These are phyloP conservation scores for Penicillium diatomitis DNA, from an alignment of 495 filamentous ascomycete genomes.

Conservation along the genomic window DNA sequence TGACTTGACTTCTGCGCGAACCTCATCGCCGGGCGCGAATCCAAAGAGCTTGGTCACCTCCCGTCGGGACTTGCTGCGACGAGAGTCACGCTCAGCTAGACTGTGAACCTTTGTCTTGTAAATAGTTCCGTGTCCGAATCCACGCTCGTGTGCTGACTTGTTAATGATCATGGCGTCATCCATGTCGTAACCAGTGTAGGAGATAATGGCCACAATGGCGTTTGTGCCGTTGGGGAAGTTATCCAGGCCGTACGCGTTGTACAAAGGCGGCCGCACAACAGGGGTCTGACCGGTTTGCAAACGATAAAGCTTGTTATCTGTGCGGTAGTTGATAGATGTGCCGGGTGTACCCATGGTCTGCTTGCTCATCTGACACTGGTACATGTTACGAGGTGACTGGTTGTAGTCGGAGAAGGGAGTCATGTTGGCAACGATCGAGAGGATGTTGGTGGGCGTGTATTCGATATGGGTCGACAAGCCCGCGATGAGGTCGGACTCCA, in stretches of 20 bases:
- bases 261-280: conserved; percentile 80
- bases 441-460: conserved; percentile 89
- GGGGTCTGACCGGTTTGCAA: conserved; percentile 95
- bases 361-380: conserved; percentile 99
- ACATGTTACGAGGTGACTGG: conserved; percentile 98
- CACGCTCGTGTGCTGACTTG: conserved; percentile 93
- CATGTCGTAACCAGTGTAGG: conserved; percentile 99
- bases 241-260: conserved; percentile 94
- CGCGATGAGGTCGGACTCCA: conserved; percentile 70
- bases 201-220: conserved; percentile 93
- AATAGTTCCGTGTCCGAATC: conserved; percentile 92
- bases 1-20: conserved; percentile 54
- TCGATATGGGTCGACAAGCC: conserved; percentile 90
- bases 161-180: conserved; percentile 99
- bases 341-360: conserved; percentile 98
- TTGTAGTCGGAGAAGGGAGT: conserved; percentile 99
- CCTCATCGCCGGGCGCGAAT: conserved; percentile 61
- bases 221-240: conserved; percentile 99
- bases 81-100: conserved; percentile 61
- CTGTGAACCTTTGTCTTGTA: conserved; percentile 93
- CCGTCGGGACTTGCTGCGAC: conserved; percentile 42
- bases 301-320: conserved; percentile 94
- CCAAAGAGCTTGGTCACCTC: conserved; percentile 71
- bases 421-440: conserved; percentile 97
- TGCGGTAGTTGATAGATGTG: conserved; percentile 74